A percentile compares a stretch with the other conserved stretches of the same genome.
phyloP scores from a whole-genome alignment of 2,329 filamentous ascomycete genomes.

The Parastagonospora avenae region DNA sequence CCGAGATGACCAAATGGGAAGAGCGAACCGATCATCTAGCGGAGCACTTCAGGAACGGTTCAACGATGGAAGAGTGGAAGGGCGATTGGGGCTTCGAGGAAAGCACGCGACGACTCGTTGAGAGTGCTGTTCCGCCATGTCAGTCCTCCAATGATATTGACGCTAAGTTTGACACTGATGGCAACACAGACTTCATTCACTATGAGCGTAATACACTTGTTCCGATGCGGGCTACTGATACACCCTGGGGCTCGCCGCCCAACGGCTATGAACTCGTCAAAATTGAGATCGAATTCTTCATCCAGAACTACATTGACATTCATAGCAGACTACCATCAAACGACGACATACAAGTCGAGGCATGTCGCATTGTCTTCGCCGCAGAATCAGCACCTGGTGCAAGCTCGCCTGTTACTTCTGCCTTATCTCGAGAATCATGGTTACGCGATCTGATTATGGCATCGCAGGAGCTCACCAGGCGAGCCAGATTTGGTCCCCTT shows the following conservation, averaged over 20 bases:
- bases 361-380: conserved; percentile 34
- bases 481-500: conserved; percentile 28
- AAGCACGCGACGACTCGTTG: conserved; percentile 10
- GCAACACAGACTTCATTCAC: conserved; percentile 23
- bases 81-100: conserved; percentile 34
- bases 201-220: conserved; percentile 24
- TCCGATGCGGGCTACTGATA: conserved; percentile 27
- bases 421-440: conserved; percentile 21
- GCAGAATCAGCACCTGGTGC: conserved; percentile 16
- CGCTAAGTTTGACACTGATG: background rate
- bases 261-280: conserved; percentile 34
- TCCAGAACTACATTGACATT: conserved; percentile 28
- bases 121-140: conserved; percentile 32
- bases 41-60: conserved; percentile 31
- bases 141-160: background rate
- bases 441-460: conserved; percentile 33
- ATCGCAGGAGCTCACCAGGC: conserved; percentile 16
- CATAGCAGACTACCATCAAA: conserved; percentile 24
- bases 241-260: conserved; percentile 25
- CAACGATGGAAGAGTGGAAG: conserved; percentile 32
- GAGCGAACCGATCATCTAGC: conserved; percentile 32
- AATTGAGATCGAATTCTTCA: conserved; percentile 27
- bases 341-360: conserved; percentile 30
- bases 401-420: background rate
- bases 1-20: conserved; percentile 24